Base-by-base conservation (phyloP, 148 eudicot genomes). In the Camellia sinensis region DNA sequence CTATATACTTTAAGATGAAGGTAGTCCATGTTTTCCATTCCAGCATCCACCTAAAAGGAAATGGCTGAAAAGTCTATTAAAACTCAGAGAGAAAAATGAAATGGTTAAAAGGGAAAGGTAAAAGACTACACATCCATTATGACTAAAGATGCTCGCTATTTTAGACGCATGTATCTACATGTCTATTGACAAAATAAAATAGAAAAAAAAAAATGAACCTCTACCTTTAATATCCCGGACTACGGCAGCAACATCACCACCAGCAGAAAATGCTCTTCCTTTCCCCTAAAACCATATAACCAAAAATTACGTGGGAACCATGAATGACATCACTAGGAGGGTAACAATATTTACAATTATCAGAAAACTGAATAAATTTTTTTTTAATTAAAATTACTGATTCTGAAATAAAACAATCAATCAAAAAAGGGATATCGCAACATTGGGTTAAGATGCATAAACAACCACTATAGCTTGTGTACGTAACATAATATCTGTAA, bases 251-350 rank as follows among this genome's bases (percentile, higher is more conserved):
- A 91, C 96, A 87, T 95, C 97, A 76, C 98, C 98, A 68, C 97
- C 98, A 67, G 96, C 94, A 91, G 92, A 95, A 83, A 95, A 93
- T 84, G 97, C 97, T 83, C 94, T 87, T 84, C 97, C 98, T 54
- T 86, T 87, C 48, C 97, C 98, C 98, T 95, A 79, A 17, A 52
- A 74, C 9, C 11, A 73, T 41, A 72, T 13, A 54, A 73, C 63
- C 60, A 54, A 22, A 22, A 29, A 2, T 15, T 29, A 29, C 37
- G 29, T 2, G 76, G 63, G 63, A 73, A 54, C 63, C 41, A 15
- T 73, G 13, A 54, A 54, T 54, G 62, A 19, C 43, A 73, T 14
- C 46, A 10, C 5, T 54, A 12, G 3, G 18, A 37, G 53, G 13
- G 22, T 45, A 45, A 46, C 73, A 69, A 44, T 69, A n/a, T 77